A percentile compares a stretch with the other conserved stretches of the same genome.
Conservation (phyloP, 2,329 filamentous ascomycete species). For the Elsinoe fawcettii region DNA sequence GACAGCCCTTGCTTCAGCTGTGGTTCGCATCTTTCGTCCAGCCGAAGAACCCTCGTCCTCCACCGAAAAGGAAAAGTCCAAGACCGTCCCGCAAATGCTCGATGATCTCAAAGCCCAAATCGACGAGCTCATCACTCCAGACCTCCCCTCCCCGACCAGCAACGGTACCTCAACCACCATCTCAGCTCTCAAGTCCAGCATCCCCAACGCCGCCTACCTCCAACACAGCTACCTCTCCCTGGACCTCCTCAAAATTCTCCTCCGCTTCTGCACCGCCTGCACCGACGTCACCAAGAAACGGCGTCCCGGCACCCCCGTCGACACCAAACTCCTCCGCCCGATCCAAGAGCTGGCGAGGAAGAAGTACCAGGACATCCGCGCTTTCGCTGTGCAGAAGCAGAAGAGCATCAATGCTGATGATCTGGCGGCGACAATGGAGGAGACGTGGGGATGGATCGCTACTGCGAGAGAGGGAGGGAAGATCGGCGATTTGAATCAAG, state of each 20-base stretch:
- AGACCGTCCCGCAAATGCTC: not conserved
- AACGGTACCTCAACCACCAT: not conserved
- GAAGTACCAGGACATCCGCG: conserved; percentile 21
- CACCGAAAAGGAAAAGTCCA: not conserved
- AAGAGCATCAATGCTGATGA: conserved; percentile 16
- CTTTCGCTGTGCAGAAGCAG: conserved; percentile 21
- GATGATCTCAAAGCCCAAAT: not conserved
- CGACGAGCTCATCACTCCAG: not conserved
- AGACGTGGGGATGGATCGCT: not conserved
- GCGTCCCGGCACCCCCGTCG: not conserved
- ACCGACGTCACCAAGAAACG: not conserved
- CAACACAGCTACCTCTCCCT: not conserved
- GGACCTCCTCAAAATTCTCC: not conserved
- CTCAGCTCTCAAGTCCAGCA: not conserved
- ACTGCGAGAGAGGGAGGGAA: not conserved
- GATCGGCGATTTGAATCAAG: not conserved
- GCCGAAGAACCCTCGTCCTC: not conserved
- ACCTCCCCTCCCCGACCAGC: not conserved
- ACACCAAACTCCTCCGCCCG: conserved; percentile 8
- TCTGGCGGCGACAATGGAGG: conserved; percentile 17
- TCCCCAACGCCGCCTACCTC: not conserved
- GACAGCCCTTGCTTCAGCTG: not conserved
- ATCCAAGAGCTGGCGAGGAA: conserved; percentile 21
- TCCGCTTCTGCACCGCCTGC: not conserved
- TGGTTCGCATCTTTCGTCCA: not conserved